These are phyloP conservation scores for Knufia petricola DNA, from an alignment of 2,329 filamentous ascomycete species.

Conservation along the genomic window DNA sequence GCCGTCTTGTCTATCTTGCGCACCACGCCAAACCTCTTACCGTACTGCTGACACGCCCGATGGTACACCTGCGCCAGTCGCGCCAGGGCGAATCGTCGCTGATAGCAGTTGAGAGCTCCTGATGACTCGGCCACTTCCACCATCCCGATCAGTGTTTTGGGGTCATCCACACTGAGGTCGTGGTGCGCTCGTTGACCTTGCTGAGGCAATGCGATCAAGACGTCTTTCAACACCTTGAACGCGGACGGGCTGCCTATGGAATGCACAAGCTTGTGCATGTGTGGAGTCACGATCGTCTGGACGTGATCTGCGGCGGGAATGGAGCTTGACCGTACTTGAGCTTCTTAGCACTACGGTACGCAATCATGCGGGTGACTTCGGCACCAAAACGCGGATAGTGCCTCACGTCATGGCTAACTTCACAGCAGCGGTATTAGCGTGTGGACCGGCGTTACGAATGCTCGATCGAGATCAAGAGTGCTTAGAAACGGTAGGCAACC, in stretches of 20 bases:
- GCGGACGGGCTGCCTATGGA: not conserved
- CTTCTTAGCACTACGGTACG: not conserved
- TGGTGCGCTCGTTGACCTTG: too few relatives aligned
- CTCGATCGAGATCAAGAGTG: not conserved
- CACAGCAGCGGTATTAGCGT: not conserved
- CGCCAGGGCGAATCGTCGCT: too few relatives aligned
- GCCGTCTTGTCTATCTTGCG: too few relatives aligned
- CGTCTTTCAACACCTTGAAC: too few relatives aligned
- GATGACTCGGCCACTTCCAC: too few relatives aligned
- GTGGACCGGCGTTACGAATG: not conserved
- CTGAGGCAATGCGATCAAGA: too few relatives aligned
- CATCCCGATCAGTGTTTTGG: too few relatives aligned
- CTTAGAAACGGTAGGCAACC: not conserved
- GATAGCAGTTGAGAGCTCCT: too few relatives aligned
- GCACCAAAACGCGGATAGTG: not conserved
- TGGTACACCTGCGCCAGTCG: too few relatives aligned
- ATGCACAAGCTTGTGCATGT: constrained; percentile 11
- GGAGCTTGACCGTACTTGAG: constrained; percentile 1
- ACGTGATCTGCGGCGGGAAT: constrained; percentile 1
- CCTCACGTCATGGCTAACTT: constrained; percentile 3
- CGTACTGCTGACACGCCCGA: too few relatives aligned
- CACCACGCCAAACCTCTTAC: too few relatives aligned
- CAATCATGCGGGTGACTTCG: not conserved
- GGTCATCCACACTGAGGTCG: too few relatives aligned
- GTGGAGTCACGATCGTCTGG: constrained; percentile 7